Evolutionary conservation across 164 flowering plant genomes (phyloP).

Genomic region (Macadamia tetraphylla): DNA sequence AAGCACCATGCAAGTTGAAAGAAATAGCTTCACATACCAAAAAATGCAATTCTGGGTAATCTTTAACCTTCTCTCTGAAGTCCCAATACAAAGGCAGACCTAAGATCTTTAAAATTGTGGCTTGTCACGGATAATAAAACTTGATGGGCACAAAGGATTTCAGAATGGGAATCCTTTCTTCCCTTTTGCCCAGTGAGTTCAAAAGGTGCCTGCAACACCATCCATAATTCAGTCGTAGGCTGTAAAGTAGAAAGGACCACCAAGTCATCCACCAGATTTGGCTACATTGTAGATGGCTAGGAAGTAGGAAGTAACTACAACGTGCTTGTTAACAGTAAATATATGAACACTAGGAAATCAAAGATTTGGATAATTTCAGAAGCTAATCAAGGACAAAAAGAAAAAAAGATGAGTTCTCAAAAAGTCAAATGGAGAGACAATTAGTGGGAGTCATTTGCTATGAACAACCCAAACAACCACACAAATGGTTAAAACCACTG

Average conservation of each 20-base stretch:
- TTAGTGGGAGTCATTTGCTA: neutral
- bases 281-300: slow-evolving; percentile 1
- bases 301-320: neutral
- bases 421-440: neutral
- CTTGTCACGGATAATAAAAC: neutral
- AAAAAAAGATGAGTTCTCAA: neutral
- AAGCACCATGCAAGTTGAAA: neutral
- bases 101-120: neutral
- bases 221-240: slow-evolving; percentile 5
- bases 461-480: neutral
- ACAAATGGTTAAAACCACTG: neutral
- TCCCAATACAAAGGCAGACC: slow-evolving; percentile 5
- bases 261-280: slow-evolving; percentile 1
- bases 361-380: neutral
- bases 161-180: neutral
- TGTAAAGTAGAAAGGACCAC: neutral
- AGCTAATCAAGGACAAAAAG: neutral
- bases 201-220: slow-evolving; percentile 15
- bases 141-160: slow-evolving; percentile 2
- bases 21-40: neutral
- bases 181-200: neutral
- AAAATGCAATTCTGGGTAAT: neutral
- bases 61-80: neutral
- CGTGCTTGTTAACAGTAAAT: neutral
- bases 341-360: neutral